phyloP scores from a whole-genome alignment of 371 early-diverging fungal genomes.

The Capillidium heterosporum region DNA sequence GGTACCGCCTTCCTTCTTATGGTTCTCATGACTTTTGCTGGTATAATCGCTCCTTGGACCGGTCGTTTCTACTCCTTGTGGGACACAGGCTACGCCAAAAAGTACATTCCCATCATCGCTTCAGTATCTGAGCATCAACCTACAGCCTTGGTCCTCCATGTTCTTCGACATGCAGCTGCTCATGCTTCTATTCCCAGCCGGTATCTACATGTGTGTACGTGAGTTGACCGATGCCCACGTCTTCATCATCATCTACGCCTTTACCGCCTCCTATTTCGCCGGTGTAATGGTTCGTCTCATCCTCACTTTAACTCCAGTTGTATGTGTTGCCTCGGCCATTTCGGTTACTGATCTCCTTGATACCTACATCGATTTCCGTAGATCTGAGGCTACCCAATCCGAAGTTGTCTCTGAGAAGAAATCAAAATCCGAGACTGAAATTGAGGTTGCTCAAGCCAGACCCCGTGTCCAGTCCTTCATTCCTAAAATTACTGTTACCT shows the following conservation, averaged over 20 bases:
- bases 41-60: conserved; percentile 93
- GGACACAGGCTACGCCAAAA: conserved; percentile 97
- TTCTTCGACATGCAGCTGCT: conserved; percentile 94
- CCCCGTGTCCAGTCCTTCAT: background rate
- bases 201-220: conserved; percentile 88
- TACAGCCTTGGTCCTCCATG: conserved; percentile 96
- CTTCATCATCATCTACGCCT: conserved; percentile 86
- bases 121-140: conserved; percentile 99
- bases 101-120: conserved; percentile 96
- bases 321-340: conserved; percentile 86
- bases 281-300: conserved; percentile 98
- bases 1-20: conserved; percentile 24
- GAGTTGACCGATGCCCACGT: conserved; percentile 86
- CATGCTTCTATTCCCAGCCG: conserved; percentile 89
- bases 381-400: conserved; percentile 5
- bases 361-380: conserved; percentile 29
- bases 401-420: conserved; percentile 10
- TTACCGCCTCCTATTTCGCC: conserved; percentile 96
- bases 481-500: conserved; percentile 17
- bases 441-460: background rate
- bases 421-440: conserved; percentile 3
- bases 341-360: conserved; percentile 74
- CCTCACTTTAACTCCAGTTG: conserved; percentile 92
- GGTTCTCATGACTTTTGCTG: conserved; percentile 37
- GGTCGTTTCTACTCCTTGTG: conserved; percentile 98